Evolutionary conservation across 2,329 filamentous ascomycete species (phyloP).

Genomic region (Penicillium janthinellum): DNA sequence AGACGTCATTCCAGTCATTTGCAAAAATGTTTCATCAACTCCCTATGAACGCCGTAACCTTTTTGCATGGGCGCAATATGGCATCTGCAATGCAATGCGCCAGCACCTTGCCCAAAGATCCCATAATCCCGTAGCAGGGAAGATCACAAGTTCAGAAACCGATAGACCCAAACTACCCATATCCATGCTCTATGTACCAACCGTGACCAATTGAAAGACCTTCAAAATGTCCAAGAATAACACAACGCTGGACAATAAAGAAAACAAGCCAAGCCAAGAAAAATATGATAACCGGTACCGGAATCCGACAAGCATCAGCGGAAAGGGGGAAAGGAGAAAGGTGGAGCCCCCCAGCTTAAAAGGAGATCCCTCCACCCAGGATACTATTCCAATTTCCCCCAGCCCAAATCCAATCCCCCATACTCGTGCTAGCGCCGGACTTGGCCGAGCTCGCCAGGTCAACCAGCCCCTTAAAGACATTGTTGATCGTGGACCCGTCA

Average conservation of each 20-base stretch:
- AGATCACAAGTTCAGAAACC: not conserved
- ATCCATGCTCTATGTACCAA: conserved; percentile 14
- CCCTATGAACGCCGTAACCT: not conserved
- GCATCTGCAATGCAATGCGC: not conserved
- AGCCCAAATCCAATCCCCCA: conserved; percentile 49
- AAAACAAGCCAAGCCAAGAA: not conserved
- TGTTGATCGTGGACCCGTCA: conserved; percentile 33
- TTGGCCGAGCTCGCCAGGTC: conserved; percentile 42
- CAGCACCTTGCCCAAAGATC: not conserved
- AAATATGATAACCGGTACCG: not conserved
- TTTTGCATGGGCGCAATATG: not conserved
- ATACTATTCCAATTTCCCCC: conserved; percentile 46
- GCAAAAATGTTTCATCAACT: not conserved
- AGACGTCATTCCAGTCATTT: not conserved
- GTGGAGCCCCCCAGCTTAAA: conserved; percentile 21
- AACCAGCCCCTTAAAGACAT: conserved; percentile 42
- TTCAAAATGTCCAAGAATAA: conserved; percentile 10
- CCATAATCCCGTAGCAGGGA: not conserved
- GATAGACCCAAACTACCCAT: not conserved
- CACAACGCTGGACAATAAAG: conserved; percentile 14
- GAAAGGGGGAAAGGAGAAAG: not conserved
- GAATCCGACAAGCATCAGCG: no score
- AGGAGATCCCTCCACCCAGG: conserved; percentile 43
- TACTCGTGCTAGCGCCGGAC: conserved; percentile 39
- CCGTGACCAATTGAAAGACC: not conserved